Conservation (phyloP, 257 asterid genomes). For the Apocynum venetum region DNA sequence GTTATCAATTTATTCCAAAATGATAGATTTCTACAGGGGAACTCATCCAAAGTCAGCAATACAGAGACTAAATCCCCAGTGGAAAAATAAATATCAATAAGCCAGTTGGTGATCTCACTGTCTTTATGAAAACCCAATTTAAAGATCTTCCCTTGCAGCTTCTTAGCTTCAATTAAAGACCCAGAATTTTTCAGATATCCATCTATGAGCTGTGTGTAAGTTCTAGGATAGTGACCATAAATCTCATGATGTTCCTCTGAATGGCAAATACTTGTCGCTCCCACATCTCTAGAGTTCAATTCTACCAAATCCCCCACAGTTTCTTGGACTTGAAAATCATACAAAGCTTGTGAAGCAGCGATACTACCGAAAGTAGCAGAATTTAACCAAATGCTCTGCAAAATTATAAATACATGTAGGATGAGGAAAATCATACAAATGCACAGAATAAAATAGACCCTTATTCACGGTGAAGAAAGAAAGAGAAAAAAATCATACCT, state of each 20-base stretch:
- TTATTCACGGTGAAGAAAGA: background rate
- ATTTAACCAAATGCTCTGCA: slow-evolving; percentile 9
- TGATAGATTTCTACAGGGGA: slow-evolving; percentile 26
- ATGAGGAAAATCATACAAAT: background rate
- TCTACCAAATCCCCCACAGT: slow-evolving; percentile 14
- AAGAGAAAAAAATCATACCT: background rate
- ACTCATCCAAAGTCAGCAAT: slow-evolving; percentile 27
- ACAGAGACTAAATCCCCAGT: slow-evolving; percentile 31
- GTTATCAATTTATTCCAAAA: slow-evolving; percentile 32
- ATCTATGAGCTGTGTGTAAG: slow-evolving; percentile 23
- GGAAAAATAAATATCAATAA: slow-evolving; percentile 31
- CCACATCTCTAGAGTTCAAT: slow-evolving; percentile 2
- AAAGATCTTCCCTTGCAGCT: slow-evolving; percentile 27
- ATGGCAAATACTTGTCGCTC: slow-evolving; percentile 1
- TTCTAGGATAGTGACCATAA: slow-evolving; percentile 3
- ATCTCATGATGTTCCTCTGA: slow-evolving; percentile 7
- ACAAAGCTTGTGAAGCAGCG: slow-evolving; percentile 22
- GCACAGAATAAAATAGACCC: background rate
- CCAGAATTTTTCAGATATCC: slow-evolving; percentile 15
- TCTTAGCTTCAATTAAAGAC: slow-evolving; percentile 25
- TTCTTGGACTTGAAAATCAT: slow-evolving; percentile 20
- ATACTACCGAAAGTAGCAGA: slow-evolving; percentile 29
- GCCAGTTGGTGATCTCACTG: slow-evolving; percentile 13
- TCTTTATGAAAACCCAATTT: slow-evolving; percentile 24
- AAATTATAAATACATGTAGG: background rate